phyloP scores from a whole-genome alignment of 192 early-diverging fungal species.

The Gryganskiella cystojenkinii region DNA sequence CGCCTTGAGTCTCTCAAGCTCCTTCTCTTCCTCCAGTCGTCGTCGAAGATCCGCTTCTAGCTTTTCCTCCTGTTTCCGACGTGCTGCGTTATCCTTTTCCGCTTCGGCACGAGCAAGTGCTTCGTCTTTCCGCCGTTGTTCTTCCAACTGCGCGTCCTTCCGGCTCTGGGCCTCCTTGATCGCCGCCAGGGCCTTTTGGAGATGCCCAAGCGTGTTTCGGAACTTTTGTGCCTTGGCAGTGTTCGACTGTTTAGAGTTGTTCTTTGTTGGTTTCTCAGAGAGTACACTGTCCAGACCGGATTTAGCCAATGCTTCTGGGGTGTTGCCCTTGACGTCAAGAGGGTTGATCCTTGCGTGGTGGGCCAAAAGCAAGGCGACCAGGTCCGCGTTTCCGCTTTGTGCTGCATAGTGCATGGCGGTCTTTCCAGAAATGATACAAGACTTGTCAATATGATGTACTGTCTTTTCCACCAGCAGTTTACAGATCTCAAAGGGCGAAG shows the following conservation, averaged over 20 bases:
- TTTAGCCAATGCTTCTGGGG: slow-evolving; percentile 46
- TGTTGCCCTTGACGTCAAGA: slow-evolving; percentile 45
- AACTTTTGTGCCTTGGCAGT: slow-evolving; percentile 31
- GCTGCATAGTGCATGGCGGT: slow-evolving; percentile 52
- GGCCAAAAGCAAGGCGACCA: slow-evolving; percentile 40
- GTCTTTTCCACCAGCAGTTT: slow-evolving; percentile 48
- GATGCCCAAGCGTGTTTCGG: slow-evolving; percentile 33
- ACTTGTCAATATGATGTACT: slow-evolving; percentile 48
- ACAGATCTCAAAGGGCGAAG: slow-evolving; percentile 38
- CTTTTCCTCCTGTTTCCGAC: slow-evolving; percentile 56
- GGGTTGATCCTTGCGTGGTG: slow-evolving; percentile 50
- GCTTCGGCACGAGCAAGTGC: slow-evolving; percentile 45
- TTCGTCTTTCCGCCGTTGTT: slow-evolving; percentile 61
- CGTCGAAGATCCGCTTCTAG: slow-evolving; percentile 43
- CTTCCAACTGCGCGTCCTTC: slow-evolving; percentile 71
- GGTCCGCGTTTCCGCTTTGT: slow-evolving; percentile 34
- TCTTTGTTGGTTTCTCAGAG: slow-evolving; percentile 36
- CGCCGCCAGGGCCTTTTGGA: slow-evolving; percentile 37
- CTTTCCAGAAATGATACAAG: slow-evolving; percentile 37
- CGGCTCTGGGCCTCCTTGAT: slow-evolving; percentile 44
- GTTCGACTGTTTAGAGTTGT: slow-evolving; percentile 20
- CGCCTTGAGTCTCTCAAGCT: slow-evolving; percentile 43
- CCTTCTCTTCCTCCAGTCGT: slow-evolving; percentile 53
- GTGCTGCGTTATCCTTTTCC: slow-evolving; percentile 49
- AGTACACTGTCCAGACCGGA: slow-evolving; percentile 26